phyloP scores from a whole-genome alignment of 129 eudicot genomes.

The Tanacetum coccineum region DNA sequence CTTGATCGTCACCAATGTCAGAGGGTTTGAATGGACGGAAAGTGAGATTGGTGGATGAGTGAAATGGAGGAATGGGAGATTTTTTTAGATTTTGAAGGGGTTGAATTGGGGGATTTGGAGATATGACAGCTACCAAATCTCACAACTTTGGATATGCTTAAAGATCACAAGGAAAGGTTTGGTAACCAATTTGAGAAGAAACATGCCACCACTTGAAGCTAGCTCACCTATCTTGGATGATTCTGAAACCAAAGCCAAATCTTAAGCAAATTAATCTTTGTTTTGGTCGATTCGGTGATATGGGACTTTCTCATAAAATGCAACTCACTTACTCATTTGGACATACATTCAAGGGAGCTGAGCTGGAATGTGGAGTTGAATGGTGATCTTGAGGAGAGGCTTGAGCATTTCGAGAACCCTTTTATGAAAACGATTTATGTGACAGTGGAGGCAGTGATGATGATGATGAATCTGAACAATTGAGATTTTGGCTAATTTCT shows the following conservation, averaged over 20 bases:
- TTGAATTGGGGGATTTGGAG: no score
- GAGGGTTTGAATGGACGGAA: no score
- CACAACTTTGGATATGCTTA: conserved; percentile 32
- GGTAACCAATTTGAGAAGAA: conserved; percentile 42
- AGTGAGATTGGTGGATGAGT: no score
- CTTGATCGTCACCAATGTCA: no score
- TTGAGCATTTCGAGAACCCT: conserved; percentile 20
- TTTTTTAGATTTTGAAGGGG: no score
- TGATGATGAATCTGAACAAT: background rate
- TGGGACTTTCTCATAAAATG: conserved; percentile 36
- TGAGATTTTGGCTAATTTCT: background rate
- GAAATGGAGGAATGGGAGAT: no score
- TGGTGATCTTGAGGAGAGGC: conserved; percentile 22
- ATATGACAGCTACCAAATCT: conserved; percentile 38
- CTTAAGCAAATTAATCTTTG: conserved; percentile 26
- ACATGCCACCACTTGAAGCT: conserved; percentile 31
- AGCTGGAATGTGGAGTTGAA: conserved; percentile 26
- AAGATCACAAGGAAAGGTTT: conserved; percentile 37
- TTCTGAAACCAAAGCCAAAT: conserved; percentile 31
- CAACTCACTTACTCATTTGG: conserved; percentile 27
- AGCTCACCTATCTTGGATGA: conserved; percentile 17
- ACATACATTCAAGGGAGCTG: conserved; percentile 36
- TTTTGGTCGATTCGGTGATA: conserved; percentile 34
- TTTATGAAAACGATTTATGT: conserved; percentile 8
- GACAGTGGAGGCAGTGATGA: conserved; percentile 7